phyloP scores from a whole-genome alignment of 352 stramenopile species.

The Pythium myriotylum region DNA sequence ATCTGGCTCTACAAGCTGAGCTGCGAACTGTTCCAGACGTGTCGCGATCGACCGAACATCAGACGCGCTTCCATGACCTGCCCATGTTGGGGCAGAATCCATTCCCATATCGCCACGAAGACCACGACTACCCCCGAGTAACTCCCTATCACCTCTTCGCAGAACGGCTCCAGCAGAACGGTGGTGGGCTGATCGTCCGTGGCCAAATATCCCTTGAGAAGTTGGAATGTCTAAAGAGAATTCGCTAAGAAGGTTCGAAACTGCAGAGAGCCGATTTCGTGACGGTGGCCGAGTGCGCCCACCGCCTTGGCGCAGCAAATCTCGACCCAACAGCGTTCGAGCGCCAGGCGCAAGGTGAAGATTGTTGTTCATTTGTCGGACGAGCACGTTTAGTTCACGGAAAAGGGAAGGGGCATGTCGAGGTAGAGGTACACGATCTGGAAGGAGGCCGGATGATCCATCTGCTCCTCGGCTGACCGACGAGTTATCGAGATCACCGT shows the following conservation, averaged over 20 bases:
- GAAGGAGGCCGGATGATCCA: constrained; percentile 16
- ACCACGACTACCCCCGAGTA: constrained; percentile 42
- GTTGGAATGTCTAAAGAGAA: constrained; percentile 81
- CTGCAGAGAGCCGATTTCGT: constrained; percentile 63
- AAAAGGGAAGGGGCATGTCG: constrained; percentile 69
- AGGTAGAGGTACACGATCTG: constrained; percentile 52
- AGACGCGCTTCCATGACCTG: constrained; percentile 29
- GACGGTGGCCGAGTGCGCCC: constrained; percentile 56
- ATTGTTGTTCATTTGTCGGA: constrained; percentile 77
- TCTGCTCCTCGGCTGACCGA: constrained; percentile 15
- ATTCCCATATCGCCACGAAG: constrained; percentile 30
- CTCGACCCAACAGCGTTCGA: constrained; percentile 35
- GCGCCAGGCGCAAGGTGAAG: constrained; percentile 39
- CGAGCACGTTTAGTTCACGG: constrained; percentile 73
- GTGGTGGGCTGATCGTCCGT: constrained; percentile 27
- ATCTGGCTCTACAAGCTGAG: constrained; percentile 48
- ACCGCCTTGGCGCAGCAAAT: constrained; percentile 47
- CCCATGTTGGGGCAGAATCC: constrained; percentile 7
- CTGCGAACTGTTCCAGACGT: constrained; percentile 77
- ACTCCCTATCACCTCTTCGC: constrained; percentile 50
- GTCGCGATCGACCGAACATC: constrained; percentile 74
- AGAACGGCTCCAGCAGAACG: constrained; percentile 27
- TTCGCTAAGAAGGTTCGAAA: constrained; percentile 81
- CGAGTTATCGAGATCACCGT: constrained; percentile 7
- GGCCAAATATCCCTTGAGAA: constrained; percentile 38